phyloP scores from a whole-genome alignment of 192 early-diverging fungal genomes.

The Backusella luteola region DNA sequence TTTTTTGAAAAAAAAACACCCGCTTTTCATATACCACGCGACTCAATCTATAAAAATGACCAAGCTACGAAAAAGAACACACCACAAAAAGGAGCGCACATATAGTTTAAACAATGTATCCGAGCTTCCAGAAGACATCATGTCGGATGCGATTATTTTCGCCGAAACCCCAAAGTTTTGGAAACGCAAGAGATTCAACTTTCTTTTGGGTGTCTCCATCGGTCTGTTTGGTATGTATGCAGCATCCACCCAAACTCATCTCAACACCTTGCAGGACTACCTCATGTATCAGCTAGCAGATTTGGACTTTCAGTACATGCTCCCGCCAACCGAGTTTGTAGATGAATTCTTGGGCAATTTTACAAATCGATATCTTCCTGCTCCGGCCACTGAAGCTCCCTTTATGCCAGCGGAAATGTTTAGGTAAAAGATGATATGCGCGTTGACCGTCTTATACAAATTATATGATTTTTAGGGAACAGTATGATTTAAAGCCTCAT shows the following conservation, averaged over 20 bases:
- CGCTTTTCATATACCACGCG: background rate
- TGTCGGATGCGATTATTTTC: constrained; percentile 16
- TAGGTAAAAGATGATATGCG: background rate
- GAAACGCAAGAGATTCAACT: constrained; percentile 29
- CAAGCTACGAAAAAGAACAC: background rate
- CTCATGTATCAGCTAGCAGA: constrained; percentile 50
- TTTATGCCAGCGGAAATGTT: constrained; percentile 46
- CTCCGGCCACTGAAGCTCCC: constrained; percentile 41
- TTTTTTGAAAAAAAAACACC: background rate
- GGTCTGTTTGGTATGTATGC: constrained; percentile 28
- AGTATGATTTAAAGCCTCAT: constrained; percentile 37
- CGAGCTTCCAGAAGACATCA: constrained; percentile 24
- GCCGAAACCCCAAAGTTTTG: constrained; percentile 4
- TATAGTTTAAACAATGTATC: background rate
- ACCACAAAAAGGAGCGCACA: background rate
- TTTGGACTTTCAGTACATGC: constrained; percentile 61
- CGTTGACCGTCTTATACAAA: background rate
- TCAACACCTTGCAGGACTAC: constrained; percentile 37
- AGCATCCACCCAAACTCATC: constrained; percentile 30
- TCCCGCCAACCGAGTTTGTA: constrained; percentile 60
- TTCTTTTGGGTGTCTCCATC: constrained; percentile 23
- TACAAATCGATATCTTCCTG: constrained; percentile 46
- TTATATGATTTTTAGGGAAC: constrained; percentile 17
- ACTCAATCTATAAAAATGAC: background rate
- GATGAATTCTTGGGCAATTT: constrained; percentile 75